Percentiles rank a stretch among this genome's conserved stretches.
Evolutionary conservation across 1,284 basidiomycete genomes (phyloP).

Genomic region (Takashimella tepidaria): DNA sequence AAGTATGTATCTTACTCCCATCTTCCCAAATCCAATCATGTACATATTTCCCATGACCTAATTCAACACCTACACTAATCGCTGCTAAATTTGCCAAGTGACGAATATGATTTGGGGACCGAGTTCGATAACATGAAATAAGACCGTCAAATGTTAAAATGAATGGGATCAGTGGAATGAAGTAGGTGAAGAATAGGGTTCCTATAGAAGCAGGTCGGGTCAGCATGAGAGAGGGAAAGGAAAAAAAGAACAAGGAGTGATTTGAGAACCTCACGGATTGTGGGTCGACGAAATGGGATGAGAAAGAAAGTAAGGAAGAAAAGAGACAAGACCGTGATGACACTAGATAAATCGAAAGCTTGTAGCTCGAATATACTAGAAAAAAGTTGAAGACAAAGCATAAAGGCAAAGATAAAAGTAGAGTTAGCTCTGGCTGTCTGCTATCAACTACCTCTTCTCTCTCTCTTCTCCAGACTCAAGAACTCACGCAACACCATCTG

Average conservation of each 20-base stretch:
- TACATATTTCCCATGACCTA: slow-evolving; percentile 14
- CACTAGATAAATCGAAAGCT: slow-evolving; percentile 24
- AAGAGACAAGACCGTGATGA: slow-evolving; percentile 27
- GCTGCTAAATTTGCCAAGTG: slow-evolving; percentile 31
- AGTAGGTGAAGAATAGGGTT: slow-evolving; percentile 37
- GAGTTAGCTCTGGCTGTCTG: no score
- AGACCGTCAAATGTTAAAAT: slow-evolving; percentile 38
- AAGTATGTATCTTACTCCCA: slow-evolving; percentile 28
- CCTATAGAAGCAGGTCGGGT: slow-evolving; percentile 9
- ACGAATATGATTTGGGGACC: slow-evolving; percentile 21
- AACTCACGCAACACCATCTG: slow-evolving; percentile 39
- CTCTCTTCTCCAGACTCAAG: not conserved
- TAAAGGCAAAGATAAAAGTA: no score
- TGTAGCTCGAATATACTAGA: slow-evolving; percentile 45
- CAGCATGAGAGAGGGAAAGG: not conserved
- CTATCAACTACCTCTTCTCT: not conserved
- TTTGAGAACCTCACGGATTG: slow-evolving; percentile 19
- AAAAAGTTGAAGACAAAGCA: no score
- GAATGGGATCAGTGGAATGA: slow-evolving; percentile 37
- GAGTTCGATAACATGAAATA: slow-evolving; percentile 31
- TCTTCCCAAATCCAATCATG: slow-evolving; percentile 36
- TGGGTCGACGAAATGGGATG: slow-evolving; percentile 30
- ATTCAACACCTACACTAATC: slow-evolving; percentile 19
- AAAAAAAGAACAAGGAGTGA: not conserved
- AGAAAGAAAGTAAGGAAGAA: slow-evolving; percentile 26